Evolutionary conservation across 148 eudicot genomes (phyloP).

Genomic region (Chenopodium berlandieri): DNA sequence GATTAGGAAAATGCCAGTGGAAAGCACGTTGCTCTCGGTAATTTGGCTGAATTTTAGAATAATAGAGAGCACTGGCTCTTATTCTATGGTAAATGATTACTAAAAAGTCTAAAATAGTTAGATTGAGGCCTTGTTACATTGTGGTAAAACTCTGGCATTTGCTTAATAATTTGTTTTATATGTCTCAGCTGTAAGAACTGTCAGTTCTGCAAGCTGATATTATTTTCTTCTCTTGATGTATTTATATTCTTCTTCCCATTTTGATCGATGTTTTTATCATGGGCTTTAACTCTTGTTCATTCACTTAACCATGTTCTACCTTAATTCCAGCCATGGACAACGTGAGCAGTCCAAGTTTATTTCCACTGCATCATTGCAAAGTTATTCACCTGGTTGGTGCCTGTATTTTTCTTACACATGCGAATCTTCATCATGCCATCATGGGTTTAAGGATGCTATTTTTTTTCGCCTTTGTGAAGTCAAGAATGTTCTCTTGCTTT

Average conservation of each 20-base stretch:
- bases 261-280: not conserved
- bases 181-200: not conserved
- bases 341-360: constrained; percentile 47
- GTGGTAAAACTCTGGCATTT: no score
- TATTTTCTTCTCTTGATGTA: not conserved
- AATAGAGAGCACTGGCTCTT: no score
- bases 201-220: not conserved
- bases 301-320: constrained; percentile 2
- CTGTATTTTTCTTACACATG: constrained; percentile 23
- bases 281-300: not conserved
- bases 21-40: no score
- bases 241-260: not conserved
- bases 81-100: no score
- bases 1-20: no score
- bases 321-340: constrained; percentile 59
- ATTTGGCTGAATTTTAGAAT: no score
- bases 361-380: constrained; percentile 85
- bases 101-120: no score
- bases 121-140: no score
- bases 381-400: constrained; percentile 83
- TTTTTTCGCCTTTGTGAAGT: constrained; percentile 25
- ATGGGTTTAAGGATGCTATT: constrained; percentile 19
- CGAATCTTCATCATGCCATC: constrained; percentile 18
- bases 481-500: constrained; percentile 28
- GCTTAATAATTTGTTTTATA: no score